Conservation (phyloP, 75 land plant genomes). For the Cupressus sempervirens region DNA sequence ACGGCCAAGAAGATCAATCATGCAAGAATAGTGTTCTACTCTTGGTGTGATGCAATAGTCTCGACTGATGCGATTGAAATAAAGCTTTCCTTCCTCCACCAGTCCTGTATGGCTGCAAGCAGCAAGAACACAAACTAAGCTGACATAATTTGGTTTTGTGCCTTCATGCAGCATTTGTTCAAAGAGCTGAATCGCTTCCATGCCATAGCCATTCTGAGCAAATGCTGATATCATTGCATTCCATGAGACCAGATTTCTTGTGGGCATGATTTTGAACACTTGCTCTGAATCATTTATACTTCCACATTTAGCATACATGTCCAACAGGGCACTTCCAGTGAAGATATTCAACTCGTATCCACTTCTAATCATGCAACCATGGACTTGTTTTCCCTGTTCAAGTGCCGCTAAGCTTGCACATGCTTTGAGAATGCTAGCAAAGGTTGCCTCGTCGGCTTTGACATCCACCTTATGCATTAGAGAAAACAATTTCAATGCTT, state of each 20-base stretch:
- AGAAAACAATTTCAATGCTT: conserved; percentile 42
- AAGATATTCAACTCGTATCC: conserved; percentile 49
- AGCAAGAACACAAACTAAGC: conserved; percentile 49
- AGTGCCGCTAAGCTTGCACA: conserved; percentile 45
- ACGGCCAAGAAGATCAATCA: conserved; percentile 54
- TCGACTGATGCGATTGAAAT: conserved; percentile 38
- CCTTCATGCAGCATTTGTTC: conserved; percentile 44
- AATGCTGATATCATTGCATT: conserved; percentile 61
- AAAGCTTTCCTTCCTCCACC: conserved; percentile 38
- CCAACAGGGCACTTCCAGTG: conserved; percentile 55
- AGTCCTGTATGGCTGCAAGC: conserved; percentile 67
- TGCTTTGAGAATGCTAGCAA: conserved; percentile 50
- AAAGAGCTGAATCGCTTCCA: conserved; percentile 39
- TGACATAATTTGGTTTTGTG: conserved; percentile 44
- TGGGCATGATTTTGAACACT: conserved; percentile 47
- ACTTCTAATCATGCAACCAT: conserved; percentile 26
- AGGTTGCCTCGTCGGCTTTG: conserved; percentile 46
- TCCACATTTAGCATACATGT: conserved; percentile 78
- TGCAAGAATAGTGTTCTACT: conserved; percentile 52
- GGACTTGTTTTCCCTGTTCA: conserved; percentile 55
- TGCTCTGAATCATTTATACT: conserved; percentile 35
- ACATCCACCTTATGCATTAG: conserved; percentile 31
- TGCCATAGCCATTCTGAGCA: conserved; percentile 49
- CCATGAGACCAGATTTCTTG: conserved; percentile 57
- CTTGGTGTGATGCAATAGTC: conserved; percentile 28